These are phyloP conservation scores for Aegilops longissima DNA, from an alignment of 176 grass and related monocot species.

Conservation along the genomic window DNA sequence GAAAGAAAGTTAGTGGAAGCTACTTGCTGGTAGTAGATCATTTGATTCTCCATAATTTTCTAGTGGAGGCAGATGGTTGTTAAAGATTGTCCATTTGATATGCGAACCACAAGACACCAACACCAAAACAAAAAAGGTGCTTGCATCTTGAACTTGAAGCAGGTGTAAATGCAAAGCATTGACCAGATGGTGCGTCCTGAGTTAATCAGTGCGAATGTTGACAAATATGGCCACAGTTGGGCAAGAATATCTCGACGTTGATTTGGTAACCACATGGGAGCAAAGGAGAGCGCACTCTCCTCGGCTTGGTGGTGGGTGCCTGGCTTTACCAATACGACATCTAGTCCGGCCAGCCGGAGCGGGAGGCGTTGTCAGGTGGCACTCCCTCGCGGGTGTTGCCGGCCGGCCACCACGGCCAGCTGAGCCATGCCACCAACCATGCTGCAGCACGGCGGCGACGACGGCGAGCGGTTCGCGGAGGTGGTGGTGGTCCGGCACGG, in stretches of 20 bases:
- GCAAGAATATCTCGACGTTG: background rate
- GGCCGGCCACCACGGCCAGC: no score
- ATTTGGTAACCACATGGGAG: background rate
- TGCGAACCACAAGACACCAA: background rate
- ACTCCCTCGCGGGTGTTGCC: no score
- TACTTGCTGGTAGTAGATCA: background rate
- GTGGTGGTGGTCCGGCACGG: slow-evolving; percentile 70
- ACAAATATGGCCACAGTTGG: background rate
- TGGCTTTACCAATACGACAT: background rate
- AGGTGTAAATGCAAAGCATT: background rate
- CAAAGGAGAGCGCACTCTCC: no score
- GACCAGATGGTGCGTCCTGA: background rate
- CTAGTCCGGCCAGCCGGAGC: background rate
- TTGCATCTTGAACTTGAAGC: background rate
- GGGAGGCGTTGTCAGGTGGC: no score
- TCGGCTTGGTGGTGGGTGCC: background rate
- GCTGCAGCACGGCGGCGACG: background rate
- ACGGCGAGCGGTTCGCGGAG: slow-evolving; percentile 36
- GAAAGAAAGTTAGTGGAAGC: background rate
- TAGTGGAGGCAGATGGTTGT: background rate
- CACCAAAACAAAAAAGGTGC: background rate
- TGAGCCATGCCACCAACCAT: background rate
- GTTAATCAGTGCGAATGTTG: background rate
- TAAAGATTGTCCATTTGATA: slow-evolving; percentile 2
- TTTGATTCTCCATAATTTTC: background rate